Base-by-base conservation (phyloP, 331 rosid genomes). In the Malus hybrid region DNA sequence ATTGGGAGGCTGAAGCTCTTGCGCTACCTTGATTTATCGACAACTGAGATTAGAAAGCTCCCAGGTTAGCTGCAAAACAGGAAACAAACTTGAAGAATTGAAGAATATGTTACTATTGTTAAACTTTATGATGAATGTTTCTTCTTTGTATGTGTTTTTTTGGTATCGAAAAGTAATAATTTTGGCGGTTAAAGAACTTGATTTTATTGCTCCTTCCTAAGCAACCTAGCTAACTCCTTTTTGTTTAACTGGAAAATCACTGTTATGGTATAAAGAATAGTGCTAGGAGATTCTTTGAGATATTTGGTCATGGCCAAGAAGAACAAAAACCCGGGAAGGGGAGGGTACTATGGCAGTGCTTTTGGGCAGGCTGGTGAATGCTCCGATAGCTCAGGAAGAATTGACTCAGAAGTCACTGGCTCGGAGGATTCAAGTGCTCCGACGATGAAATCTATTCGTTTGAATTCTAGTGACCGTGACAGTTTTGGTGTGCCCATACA, bases 361-460 rank as follows among this genome's bases (percentile, higher is more conserved):
- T 56, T 83, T 33, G 87, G 73, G 64, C 79, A 78, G 11, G 89
- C 75, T 9, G 90, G 93, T 76, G 95, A 90, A 79, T 93, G 87
- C 1, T 90, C 96, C 12, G 96, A 94, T 66, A 87, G 89, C 79
- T 90, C 98, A 0, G 98, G 98, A 44, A 63, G 88, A 58, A 72
- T 88, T 12, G 96, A 90, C 62, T 63, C 94, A 16, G 98, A 90
- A 79, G 79, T 90, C 19, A 84, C 91, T 1, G 90, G 87, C 61
- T 93, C 96, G 0, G 96, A 90, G 86, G 89, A 89, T 75, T 90
- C 98, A 0, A 79, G 83, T 75, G 66, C 85, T 20, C 95, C 93
- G 0, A 72, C 73, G 19, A 87, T 91, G 82, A 90, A 87, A 77
- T 87, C 88, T 68, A 84, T 90, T n/a, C 85, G 90, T 79, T 85